Percentiles rank a stretch among this genome's conserved stretches.
Conservation (phyloP, 345 rosid genomes). For the Hibiscus trionum region DNA sequence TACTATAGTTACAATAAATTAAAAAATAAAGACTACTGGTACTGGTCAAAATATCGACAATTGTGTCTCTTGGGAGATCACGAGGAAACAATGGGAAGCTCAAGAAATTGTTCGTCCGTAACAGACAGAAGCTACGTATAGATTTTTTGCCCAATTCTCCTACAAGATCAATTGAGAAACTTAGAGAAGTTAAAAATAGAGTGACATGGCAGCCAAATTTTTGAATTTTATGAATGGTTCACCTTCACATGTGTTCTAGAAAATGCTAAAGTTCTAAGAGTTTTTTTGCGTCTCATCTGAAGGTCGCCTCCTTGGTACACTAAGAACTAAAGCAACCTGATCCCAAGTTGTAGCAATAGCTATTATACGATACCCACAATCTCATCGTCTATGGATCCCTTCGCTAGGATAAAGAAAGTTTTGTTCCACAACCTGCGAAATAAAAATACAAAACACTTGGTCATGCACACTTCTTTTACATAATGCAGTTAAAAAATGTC, state of each 20-base stretch:
- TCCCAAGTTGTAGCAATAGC: slow-evolving; percentile 87
- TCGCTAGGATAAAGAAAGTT: slow-evolving; percentile 97
- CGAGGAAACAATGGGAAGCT: slow-evolving; percentile 8
- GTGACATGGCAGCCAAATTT: neutral
- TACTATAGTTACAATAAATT: slow-evolving; percentile 19
- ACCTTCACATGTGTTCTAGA: slow-evolving; percentile 96
- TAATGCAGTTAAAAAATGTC: neutral
- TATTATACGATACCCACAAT: slow-evolving; percentile 75
- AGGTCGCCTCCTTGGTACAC: slow-evolving; percentile 64
- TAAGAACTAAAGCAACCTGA: slow-evolving; percentile 84
- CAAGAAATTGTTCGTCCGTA: slow-evolving; percentile 85
- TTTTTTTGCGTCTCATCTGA: slow-evolving; percentile 87
- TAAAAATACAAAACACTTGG: neutral
- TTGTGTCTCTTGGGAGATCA: neutral
- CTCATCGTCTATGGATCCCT: slow-evolving; percentile 91
- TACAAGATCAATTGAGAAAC: slow-evolving; percentile 27
- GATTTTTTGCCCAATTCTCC: slow-evolving; percentile 92
- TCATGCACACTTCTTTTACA: neutral
- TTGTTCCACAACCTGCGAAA: slow-evolving; percentile 77
- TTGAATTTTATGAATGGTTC: neutral
- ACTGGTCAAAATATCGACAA: slow-evolving; percentile 22
- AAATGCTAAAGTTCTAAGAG: slow-evolving; percentile 80
- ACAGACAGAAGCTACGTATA: slow-evolving; percentile 79
- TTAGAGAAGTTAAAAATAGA: neutral
- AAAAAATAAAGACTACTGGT: slow-evolving; percentile 1